Base-by-base conservation (phyloP, 306 rosid genomes). In the Sechiopsis laciniata region DNA sequence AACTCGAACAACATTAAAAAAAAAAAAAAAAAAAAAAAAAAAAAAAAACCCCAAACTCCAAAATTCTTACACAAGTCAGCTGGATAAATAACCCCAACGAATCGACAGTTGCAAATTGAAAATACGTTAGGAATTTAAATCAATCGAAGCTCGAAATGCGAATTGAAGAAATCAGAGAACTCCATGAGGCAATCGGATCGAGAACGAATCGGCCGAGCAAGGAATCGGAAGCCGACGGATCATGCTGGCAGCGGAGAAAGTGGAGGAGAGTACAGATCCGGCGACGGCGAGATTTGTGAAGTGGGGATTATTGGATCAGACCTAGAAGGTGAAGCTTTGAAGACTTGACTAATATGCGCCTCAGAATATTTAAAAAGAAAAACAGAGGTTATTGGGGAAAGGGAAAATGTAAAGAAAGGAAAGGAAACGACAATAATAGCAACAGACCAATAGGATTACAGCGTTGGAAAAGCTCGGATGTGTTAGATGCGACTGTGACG, bases 271-370 rank as follows among this genome's bases (percentile, higher is more conserved):
- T 21, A 15, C 12, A 21, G 50, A 12, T 21, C 20, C 35, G 68
- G 82, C 81, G 84, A 84, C 76, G 86, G 58, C 56, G 86, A 77
- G 62, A 73, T 79, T 76, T 67, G 54, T 9, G 21, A 22, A 57
- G 26, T 72, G 42, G 58, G 63, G 67, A n/a, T n/a, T n/a, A 67
- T 73, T 71, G 78, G 79, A 83, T 81, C 78, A 45, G 78, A 83
- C 77, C 77, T 62, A 29, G 68, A 10, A 51, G 45, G 52, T 16
- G 56, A 63, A 68, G 13, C 73, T 26, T 48, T 16, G 17, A 16
- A 76, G 45, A 16, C 52, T 59, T 59, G 22, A 69, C 67, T 69
- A 32, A 76, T 65, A 16, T 32, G 72, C 74, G 62, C 79, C 79
- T 79, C 72, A 67, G 11, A 75, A 26, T 26, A 26, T 26, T 26